Evolutionary conservation across 164 flowering plant genomes (phyloP), one percentile per base, ranked within the genome.

Genomic region (Macadamia tetraphylla): DNA sequence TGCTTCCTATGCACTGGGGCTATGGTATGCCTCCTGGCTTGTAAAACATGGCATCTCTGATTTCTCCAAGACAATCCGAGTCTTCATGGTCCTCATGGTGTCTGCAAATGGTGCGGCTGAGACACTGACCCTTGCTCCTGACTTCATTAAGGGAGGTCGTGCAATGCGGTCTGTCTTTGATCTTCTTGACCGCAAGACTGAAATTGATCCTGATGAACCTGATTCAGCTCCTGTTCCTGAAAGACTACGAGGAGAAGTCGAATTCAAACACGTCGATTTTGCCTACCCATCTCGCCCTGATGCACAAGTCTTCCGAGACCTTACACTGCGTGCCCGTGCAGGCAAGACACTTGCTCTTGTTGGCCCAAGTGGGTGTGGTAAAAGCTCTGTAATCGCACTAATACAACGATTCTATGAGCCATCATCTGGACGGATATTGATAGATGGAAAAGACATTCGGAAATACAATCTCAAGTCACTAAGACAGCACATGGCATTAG

Each of bases 71-170:
- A 87, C 98, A 29, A 94, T 94, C 73, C 72, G 98, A 13, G 99
- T 94, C 58, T 94, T 94, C 83, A 89, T 94, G 97, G 97, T 94
- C 68, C 98, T 94, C 63, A 92, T 94, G 99, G 97, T 94, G 68
- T 92, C 99, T 7, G 99, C 99, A 66, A 94, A 94, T 71, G 97
- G 98, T 57, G 99, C 98, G n/a, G 99, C 99, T 0, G 99, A 94
- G 73, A 92, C 99, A 11, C 81, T 94, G 0, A 90, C 98, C 32
- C 84, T 94, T 23, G 99, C 99, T 44, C 99, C 99, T 0, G 99
- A 92, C 75, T 92, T 94, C 82, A 87, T 94, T 72, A 90, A 89
- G 76, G 97, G 97, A 58, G 99, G 99, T 29, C 85, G 87, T 32
- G 98, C 99, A 35, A 87, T 94, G 94, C 83, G 84, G n/a, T 94